These are phyloP conservation scores for Dactylellina sp. DNA, from an alignment of 2,329 filamentous ascomycete genomes.

Conservation along the genomic window DNA sequence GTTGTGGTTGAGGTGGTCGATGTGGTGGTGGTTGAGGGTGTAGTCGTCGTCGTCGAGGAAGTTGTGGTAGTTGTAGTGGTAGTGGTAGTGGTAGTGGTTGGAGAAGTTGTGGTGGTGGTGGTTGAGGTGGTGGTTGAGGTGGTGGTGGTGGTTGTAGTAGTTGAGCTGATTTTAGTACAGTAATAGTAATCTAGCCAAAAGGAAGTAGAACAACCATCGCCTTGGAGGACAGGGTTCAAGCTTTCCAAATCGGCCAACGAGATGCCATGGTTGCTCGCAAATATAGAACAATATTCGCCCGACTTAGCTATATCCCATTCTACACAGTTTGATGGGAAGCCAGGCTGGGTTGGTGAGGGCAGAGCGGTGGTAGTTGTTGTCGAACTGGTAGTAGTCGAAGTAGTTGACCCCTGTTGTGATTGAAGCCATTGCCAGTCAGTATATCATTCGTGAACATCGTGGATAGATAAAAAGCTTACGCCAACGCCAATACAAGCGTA, in stretches of 20 bases:
- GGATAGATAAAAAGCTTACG: slow-evolving; percentile 6
- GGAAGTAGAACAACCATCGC: slow-evolving; percentile 6
- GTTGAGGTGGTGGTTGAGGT: background rate
- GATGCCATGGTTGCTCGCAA: slow-evolving; percentile 32
- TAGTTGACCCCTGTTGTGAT: background rate
- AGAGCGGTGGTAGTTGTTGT: slow-evolving; percentile 14
- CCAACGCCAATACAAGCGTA: slow-evolving; percentile 44
- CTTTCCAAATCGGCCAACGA: background rate
- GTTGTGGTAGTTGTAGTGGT: slow-evolving; percentile 13
- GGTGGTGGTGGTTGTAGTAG: background rate
- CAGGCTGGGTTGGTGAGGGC: slow-evolving; percentile 25
- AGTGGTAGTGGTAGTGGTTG: slow-evolving; percentile 2
- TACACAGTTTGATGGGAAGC: slow-evolving; percentile 32
- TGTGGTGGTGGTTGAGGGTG: background rate
- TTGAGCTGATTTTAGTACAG: slow-evolving; percentile 6
- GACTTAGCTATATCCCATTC: slow-evolving; percentile 15
- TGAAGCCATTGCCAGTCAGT: too few relatives aligned
- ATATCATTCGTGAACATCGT: too few relatives aligned
- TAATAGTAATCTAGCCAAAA: slow-evolving; percentile 41
- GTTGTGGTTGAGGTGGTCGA: background rate
- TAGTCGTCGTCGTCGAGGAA: background rate
- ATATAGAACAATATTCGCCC: slow-evolving; percentile 29
- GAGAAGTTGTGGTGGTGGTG: background rate
- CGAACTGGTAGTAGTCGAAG: slow-evolving; percentile 13
- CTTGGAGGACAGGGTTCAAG: slow-evolving; percentile 18